Evolutionary conservation across 176 grass and related monocot species (phyloP).

Genomic region (Oryza longistaminata): DNA sequence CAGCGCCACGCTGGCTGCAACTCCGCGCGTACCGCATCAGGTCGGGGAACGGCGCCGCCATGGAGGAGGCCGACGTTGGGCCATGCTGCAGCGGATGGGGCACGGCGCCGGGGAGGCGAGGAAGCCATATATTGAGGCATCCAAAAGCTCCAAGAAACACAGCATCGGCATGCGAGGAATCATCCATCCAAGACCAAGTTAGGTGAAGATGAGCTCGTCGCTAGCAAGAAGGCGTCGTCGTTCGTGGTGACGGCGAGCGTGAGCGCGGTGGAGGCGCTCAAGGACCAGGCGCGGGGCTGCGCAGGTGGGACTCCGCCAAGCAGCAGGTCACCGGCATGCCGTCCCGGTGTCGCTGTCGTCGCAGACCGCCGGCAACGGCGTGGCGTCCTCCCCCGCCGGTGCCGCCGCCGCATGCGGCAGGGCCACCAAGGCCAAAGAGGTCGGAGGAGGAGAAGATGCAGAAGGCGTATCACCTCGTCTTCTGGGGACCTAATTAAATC

Average conservation of each 20-base stretch:
- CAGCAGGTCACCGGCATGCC: constrained; percentile 26
- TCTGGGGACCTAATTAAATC: constrained; percentile 67
- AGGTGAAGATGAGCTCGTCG: constrained; percentile 30
- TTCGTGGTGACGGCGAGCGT: constrained; percentile 61
- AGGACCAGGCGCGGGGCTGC: constrained; percentile 65
- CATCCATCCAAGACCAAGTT: not conserved
- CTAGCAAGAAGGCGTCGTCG: constrained; percentile 47
- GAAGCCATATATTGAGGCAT: not conserved
- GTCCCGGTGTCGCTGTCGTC: constrained; percentile 29
- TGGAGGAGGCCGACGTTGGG: too few relatives aligned
- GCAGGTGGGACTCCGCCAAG: constrained; percentile 58
- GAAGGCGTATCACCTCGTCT: constrained; percentile 72
- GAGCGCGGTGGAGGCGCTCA: constrained; percentile 67
- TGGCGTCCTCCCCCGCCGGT: not conserved
- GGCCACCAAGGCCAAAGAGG: constrained; percentile 7
- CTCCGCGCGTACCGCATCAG: too few relatives aligned
- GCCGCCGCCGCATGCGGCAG: not conserved
- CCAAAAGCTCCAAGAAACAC: not conserved
- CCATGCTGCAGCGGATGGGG: too few relatives aligned
- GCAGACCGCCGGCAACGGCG: not conserved
- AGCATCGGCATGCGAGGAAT: not conserved
- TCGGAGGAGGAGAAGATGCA: constrained; percentile 53
- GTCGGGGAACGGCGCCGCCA: too few relatives aligned
- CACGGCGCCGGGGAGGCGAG: not conserved
- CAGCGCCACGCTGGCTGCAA: too few relatives aligned